These are phyloP conservation scores for Naganishia antarctica DNA, from an alignment of 768 basidiomycete genomes.

Conservation along the genomic window DNA sequence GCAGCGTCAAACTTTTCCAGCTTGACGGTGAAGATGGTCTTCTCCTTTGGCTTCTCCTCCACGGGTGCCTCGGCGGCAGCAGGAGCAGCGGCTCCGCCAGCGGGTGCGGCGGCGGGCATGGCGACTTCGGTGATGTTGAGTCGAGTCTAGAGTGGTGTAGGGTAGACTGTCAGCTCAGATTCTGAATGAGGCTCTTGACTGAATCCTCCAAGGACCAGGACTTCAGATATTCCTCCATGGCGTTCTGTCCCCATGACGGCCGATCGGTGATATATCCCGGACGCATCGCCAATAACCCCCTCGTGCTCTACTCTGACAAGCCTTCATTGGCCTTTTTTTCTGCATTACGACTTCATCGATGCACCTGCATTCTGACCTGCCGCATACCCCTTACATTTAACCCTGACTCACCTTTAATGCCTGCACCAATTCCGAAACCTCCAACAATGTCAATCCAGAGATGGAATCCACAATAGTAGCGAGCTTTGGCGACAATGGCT, in stretches of 20 bases:
- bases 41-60: slow-evolving; percentile 95
- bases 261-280: no score
- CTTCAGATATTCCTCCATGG: no score
- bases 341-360: no score
- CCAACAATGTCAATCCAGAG: slow-evolving; percentile 76
- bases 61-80: slow-evolving; percentile 58
- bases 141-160: slow-evolving; percentile 60
- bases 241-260: no score
- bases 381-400: no score
- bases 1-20: slow-evolving; percentile 88
- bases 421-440: slow-evolving; percentile 90
- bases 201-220: no score
- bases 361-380: no score
- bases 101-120: slow-evolving; percentile 64
- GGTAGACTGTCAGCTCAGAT: slow-evolving; percentile 11
- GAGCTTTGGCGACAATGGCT: slow-evolving; percentile 55
- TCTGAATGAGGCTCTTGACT: not conserved
- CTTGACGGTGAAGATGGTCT: slow-evolving; percentile 93
- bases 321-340: no score
- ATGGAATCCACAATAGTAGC: slow-evolving; percentile 87
- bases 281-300: no score
- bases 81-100: slow-evolving; percentile 42
- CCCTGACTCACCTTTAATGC: slow-evolving; percentile 69
- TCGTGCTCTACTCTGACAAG: no score
- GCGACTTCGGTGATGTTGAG: slow-evolving; percentile 97